phyloP scores from a whole-genome alignment of 2,329 filamentous ascomycete species.

The Leptographium flavum region DNA sequence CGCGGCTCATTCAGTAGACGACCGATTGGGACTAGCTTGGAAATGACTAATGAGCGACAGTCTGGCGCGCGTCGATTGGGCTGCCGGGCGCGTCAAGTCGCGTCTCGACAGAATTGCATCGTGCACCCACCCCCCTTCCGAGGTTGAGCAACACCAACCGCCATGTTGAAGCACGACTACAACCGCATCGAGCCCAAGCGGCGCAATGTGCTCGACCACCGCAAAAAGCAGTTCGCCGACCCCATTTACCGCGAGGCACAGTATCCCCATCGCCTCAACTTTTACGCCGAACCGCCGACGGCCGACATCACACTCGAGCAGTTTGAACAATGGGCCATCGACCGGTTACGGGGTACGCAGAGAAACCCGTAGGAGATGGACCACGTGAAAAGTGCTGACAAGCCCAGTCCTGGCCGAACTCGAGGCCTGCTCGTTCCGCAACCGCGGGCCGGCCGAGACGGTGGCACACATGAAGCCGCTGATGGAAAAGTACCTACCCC shows the following conservation, averaged over 20 bases:
- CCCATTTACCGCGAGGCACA: conserved; percentile 61
- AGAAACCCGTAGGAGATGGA: background rate
- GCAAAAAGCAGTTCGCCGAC: conserved; percentile 75
- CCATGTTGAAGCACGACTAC: conserved; percentile 35
- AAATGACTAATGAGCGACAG: too few relatives aligned
- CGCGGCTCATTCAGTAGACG: too few relatives aligned
- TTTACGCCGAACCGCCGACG: conserved; percentile 78
- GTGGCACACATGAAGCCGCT: conserved; percentile 70
- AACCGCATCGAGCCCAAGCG: conserved; percentile 54
- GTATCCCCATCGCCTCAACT: conserved; percentile 81
- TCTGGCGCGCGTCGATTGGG: conserved; percentile 4
- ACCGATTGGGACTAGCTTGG: too few relatives aligned
- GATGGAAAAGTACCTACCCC: conserved; percentile 73
- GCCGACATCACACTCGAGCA: conserved; percentile 92
- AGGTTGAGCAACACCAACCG: background rate
- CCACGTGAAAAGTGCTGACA: background rate
- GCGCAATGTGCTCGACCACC: conserved; percentile 60
- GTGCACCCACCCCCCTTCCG: background rate
- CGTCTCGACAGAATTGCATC: conserved; percentile 3
- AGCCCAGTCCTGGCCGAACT: conserved; percentile 64
- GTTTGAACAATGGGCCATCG: conserved; percentile 98
- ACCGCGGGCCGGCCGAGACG: conserved; percentile 72
- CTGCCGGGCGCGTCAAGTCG: conserved; percentile 9
- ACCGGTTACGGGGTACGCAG: conserved; percentile 59
- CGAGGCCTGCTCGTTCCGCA: conserved; percentile 91